Evolutionary conservation across 2,329 filamentous ascomycete species (phyloP).

Genomic region (Colletotrichum lentis): DNA sequence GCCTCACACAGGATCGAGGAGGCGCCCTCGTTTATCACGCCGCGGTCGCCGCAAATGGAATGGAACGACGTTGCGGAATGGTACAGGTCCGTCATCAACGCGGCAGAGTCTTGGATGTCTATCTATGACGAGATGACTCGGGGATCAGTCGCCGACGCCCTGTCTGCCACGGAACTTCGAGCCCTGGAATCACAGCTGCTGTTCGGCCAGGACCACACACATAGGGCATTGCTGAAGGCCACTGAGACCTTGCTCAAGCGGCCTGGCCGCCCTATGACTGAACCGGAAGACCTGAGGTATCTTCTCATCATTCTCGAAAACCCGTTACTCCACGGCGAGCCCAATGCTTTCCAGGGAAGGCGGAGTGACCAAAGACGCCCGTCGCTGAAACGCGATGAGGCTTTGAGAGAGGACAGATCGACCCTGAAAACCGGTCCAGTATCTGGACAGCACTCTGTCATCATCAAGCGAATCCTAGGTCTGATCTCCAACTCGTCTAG

Average conservation of each 20-base stretch:
- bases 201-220: constrained; percentile 72
- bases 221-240: constrained; percentile 76
- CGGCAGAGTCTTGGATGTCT: constrained; percentile 72
- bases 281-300: constrained; percentile 77
- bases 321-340: constrained; percentile 70
- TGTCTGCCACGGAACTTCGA: constrained; percentile 50
- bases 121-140: constrained; percentile 62
- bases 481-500: constrained; percentile 78
- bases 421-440: constrained; percentile 52
- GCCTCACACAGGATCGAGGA: constrained; percentile 48
- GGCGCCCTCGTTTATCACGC: constrained; percentile 56
- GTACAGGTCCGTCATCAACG: constrained; percentile 75
- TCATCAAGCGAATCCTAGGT: constrained; percentile 85
- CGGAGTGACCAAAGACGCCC: constrained; percentile 42
- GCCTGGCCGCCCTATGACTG: constrained; percentile 73
- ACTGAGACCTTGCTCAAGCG: constrained; percentile 82
- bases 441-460: constrained; percentile 77
- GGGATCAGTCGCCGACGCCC: constrained; percentile 44
- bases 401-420: constrained; percentile 9
- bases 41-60: constrained; percentile 74
- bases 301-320: constrained; percentile 81
- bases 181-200: constrained; percentile 58
- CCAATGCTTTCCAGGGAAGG: constrained; percentile 52
- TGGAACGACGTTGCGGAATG: constrained; percentile 77
- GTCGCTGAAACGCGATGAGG: constrained; percentile 8